These are phyloP conservation scores for Cordyceps farinosa DNA, from an alignment of 2,329 filamentous ascomycete genomes.

Conservation along the genomic window DNA sequence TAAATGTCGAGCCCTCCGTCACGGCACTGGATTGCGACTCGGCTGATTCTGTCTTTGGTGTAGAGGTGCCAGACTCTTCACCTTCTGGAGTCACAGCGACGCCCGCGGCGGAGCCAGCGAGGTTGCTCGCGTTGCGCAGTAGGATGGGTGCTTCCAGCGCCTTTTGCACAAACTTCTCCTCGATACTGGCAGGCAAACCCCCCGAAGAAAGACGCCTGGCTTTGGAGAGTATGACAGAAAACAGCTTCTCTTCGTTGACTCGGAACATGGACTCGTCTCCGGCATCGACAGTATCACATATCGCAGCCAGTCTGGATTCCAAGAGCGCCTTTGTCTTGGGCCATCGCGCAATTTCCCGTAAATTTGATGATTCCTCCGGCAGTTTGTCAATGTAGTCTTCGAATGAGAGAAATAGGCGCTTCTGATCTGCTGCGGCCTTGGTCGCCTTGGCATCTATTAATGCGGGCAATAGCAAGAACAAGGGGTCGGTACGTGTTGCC, in stretches of 20 bases:
- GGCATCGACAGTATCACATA: constrained; percentile 81
- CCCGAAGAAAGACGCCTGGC: constrained; percentile 62
- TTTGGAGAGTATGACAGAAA: constrained; percentile 64
- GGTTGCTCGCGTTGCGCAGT: constrained; percentile 51
- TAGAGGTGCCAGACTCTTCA: constrained; percentile 27
- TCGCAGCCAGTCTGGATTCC: constrained; percentile 61
- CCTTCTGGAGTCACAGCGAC: constrained; percentile 1
- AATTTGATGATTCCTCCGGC: constrained; percentile 50
- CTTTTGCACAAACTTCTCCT: constrained; percentile 77
- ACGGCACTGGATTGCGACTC: constrained; percentile 43
- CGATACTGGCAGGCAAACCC: constrained; percentile 74
- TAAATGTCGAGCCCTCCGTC: constrained; percentile 34
- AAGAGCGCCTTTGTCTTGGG: constrained; percentile 48
- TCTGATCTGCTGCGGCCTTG: constrained; percentile 45
- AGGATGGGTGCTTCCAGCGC: constrained; percentile 73
- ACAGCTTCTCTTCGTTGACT: constrained; percentile 68
- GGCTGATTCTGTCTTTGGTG: constrained; percentile 29
- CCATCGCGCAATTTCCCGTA: constrained; percentile 54
- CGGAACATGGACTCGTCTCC: constrained; percentile 84
- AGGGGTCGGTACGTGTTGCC: constrained; percentile 76
- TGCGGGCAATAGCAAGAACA: constrained; percentile 78
- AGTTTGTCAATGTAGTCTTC: constrained; percentile 71
- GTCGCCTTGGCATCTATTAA: constrained; percentile 47
- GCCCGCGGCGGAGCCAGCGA: neutral
- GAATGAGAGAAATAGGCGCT: constrained; percentile 62